These are phyloP conservation scores for Aspergillus sp. DNA, from an alignment of 2,329 filamentous ascomycete genomes.

Conservation along the genomic window DNA sequence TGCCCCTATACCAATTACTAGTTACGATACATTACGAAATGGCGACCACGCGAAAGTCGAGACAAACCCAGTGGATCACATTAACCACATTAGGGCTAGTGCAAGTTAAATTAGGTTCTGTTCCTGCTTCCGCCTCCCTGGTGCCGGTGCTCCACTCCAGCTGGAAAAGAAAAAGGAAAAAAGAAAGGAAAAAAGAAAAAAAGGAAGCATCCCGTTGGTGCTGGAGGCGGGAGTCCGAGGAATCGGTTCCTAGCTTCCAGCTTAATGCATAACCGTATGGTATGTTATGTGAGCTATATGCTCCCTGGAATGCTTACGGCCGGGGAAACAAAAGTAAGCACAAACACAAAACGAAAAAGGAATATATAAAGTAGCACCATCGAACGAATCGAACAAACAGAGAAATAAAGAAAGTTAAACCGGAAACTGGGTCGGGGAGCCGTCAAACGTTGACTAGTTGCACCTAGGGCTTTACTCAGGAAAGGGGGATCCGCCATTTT, in stretches of 20 bases:
- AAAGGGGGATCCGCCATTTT: constrained; percentile 21
- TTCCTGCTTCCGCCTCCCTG: background rate
- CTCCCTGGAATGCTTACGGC: background rate
- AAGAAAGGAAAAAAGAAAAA: background rate
- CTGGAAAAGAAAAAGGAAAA: background rate
- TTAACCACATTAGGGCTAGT: background rate
- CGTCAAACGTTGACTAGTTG: constrained; percentile 11
- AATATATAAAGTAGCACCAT: too few relatives aligned
- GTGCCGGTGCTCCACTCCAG: background rate
- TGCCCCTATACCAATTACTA: background rate
- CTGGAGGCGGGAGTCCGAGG: constrained; percentile 14
- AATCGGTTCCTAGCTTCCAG: constrained; percentile 23
- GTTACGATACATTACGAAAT: background rate
- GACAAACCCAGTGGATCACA: background rate
- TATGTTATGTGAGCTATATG: background rate
- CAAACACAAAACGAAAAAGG: too few relatives aligned
- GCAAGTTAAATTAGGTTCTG: background rate
- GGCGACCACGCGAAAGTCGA: background rate
- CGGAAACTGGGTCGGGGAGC: background rate
- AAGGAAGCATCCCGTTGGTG: background rate
- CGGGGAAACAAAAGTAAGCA: too few relatives aligned
- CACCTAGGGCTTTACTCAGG: constrained; percentile 7
- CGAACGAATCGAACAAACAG: background rate
- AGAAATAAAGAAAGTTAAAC: background rate
- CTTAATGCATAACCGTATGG: constrained; percentile 6